A percentile compares a stretch with the other conserved stretches of the same genome.
Evolutionary conservation across 164 flowering plant species (phyloP).

Genomic region (Aristolochia contorta): DNA sequence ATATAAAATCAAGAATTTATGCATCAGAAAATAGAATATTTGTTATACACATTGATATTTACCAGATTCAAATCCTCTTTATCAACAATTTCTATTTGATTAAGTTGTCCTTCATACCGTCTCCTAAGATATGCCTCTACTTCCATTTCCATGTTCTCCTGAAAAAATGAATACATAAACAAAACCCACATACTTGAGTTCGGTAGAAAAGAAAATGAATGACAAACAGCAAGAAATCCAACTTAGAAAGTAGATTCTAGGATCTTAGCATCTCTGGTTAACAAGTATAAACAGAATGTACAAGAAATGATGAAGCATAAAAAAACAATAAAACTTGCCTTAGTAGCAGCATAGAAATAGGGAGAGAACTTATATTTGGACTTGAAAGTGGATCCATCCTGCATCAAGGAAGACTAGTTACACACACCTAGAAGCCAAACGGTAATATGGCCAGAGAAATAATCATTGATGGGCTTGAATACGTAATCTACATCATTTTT

Average conservation of each 20-base stretch:
- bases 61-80: conserved; percentile 92
- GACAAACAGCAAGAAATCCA: too few relatives aligned
- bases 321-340: conserved; percentile 22
- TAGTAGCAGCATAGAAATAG: conserved; percentile 57
- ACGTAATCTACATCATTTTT: background rate
- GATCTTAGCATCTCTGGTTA: background rate
- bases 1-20: background rate
- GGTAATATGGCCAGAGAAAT: background rate
- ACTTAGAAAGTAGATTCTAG: background rate
- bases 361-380: conserved; percentile 67
- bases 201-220: too few relatives aligned
- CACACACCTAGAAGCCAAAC: background rate
- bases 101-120: conserved; percentile 71
- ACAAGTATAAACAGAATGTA: too few relatives aligned
- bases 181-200: too few relatives aligned
- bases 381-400: conserved; percentile 72
- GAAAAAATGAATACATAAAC: background rate
- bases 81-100: conserved; percentile 57
- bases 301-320: too few relatives aligned
- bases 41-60: background rate
- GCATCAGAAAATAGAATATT: background rate
- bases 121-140: conserved; percentile 78
- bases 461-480: background rate
- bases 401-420: conserved; percentile 1
- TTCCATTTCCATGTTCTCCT: conserved; percentile 78